These are phyloP conservation scores for Groenewaldozyma sp. DNA, from an alignment of 1,139 yeast genomes.

Conservation along the genomic window DNA sequence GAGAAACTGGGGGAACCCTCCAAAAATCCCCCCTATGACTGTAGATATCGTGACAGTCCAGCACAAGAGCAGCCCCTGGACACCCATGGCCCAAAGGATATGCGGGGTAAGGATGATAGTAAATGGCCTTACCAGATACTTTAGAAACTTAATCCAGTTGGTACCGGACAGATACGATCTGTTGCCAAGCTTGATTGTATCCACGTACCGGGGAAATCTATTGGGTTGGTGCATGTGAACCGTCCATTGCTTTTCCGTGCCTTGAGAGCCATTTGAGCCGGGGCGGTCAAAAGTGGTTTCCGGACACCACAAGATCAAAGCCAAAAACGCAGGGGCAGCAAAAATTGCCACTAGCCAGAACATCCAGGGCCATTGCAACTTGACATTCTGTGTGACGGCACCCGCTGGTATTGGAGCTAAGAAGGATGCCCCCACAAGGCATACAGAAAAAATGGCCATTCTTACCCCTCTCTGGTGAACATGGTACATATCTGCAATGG, in stretches of 20 bases:
- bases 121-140: slow-evolving; percentile 3
- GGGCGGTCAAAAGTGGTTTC: slow-evolving; percentile 48
- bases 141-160: neutral
- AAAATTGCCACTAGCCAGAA: slow-evolving; percentile 73
- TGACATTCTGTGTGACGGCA: slow-evolving; percentile 44
- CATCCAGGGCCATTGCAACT: slow-evolving; percentile 61
- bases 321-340: slow-evolving; percentile 46
- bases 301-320: slow-evolving; percentile 51
- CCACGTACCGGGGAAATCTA: neutral
- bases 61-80: slow-evolving; percentile 1
- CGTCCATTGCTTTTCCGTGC: neutral
- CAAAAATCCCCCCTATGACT: slow-evolving; percentile 1
- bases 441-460: slow-evolving; percentile 65
- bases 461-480: slow-evolving; percentile 72
- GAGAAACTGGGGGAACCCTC: slow-evolving; percentile 2
- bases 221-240: neutral
- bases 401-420: slow-evolving; percentile 74
- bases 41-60: slow-evolving; percentile 2
- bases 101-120: neutral
- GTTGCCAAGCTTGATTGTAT: neutral
- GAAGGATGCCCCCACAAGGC: slow-evolving; percentile 63
- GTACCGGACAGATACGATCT: neutral
- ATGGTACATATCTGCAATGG: slow-evolving; percentile 37
- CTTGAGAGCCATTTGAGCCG: neutral
- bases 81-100: slow-evolving; percentile 2